A percentile compares a stretch with the other conserved stretches of the same genome.
phyloP scores from a whole-genome alignment of 192 early-diverging fungal genomes.

The Coemansia sp. region DNA sequence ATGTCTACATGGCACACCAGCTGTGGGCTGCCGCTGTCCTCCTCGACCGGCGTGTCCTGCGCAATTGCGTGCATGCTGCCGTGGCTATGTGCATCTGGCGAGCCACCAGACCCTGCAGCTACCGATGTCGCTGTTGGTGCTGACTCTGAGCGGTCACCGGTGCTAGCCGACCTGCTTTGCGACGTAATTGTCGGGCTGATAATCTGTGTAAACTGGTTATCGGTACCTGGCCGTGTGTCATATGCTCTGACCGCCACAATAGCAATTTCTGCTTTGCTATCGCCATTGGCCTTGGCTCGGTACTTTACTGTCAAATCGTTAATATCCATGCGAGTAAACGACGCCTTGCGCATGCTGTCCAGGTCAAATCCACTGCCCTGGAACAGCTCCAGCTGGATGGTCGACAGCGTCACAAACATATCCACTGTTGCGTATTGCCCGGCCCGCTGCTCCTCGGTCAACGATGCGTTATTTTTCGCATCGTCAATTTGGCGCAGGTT shows the following conservation, averaged over 20 bases:
- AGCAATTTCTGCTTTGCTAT: slow-evolving; percentile 68
- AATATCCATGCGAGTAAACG: slow-evolving; percentile 56
- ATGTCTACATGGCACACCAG: slow-evolving; percentile 52
- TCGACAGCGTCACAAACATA: slow-evolving; percentile 63
- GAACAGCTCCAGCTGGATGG: slow-evolving; percentile 82
- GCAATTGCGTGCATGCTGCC: slow-evolving; percentile 50
- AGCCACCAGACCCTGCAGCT: neutral
- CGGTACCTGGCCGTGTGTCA: slow-evolving; percentile 75
- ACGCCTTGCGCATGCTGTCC: slow-evolving; percentile 53
- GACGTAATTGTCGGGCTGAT: slow-evolving; percentile 54
- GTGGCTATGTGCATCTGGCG: slow-evolving; percentile 4
- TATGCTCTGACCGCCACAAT: slow-evolving; percentile 70
- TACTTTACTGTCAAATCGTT: slow-evolving; percentile 57
- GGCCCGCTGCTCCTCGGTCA: slow-evolving; percentile 6
- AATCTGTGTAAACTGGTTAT: slow-evolving; percentile 81
- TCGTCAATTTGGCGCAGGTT: slow-evolving; percentile 39
- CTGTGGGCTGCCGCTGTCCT: slow-evolving; percentile 44
- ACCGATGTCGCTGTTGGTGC: neutral
- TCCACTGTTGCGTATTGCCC: slow-evolving; percentile 52
- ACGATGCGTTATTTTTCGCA: neutral
- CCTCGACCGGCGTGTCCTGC: slow-evolving; percentile 40
- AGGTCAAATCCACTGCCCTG: slow-evolving; percentile 58
- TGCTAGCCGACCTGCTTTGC: neutral
- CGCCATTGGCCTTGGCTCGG: slow-evolving; percentile 57
- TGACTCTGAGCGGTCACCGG: neutral